Conservation (phyloP, 768 basidiomycete species). For the Macrolepiota dolichaula region DNA sequence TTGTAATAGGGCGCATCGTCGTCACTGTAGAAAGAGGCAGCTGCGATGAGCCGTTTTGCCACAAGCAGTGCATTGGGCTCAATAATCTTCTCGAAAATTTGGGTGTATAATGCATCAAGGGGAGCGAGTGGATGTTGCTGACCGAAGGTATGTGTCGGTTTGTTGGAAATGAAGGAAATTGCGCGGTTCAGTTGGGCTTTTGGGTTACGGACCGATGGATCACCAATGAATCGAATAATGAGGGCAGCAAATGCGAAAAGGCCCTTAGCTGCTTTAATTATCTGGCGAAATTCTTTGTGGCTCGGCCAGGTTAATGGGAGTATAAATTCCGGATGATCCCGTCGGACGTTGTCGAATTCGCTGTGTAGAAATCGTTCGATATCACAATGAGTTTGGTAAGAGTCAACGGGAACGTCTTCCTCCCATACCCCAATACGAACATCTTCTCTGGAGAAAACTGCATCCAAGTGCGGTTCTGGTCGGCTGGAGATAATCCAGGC, state of each 20-base stretch:
- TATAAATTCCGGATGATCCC: conserved; percentile 3
- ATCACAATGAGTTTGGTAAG: conserved; percentile 14
- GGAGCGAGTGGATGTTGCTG: not conserved
- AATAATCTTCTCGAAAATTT: not conserved
- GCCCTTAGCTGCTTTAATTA: conserved; percentile 19
- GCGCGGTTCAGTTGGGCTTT: conserved; percentile 2
- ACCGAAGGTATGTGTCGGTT: too few species aligned
- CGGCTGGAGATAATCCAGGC: conserved; percentile 24
- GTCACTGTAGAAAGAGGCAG: not conserved
- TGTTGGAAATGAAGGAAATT: not conserved
- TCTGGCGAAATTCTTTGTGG: conserved; percentile 3
- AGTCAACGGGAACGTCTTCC: conserved; percentile 8
- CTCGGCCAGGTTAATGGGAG: conserved; percentile 18
- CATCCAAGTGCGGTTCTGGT: conserved; percentile 21
- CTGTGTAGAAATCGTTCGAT: conserved; percentile 14
- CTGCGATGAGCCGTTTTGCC: not conserved
- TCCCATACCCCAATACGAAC: not conserved
- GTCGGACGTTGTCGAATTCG: conserved; percentile 9
- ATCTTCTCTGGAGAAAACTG: conserved; percentile 8
- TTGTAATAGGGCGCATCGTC: not conserved
- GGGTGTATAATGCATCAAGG: conserved; percentile 9
- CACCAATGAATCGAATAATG: conserved; percentile 19
- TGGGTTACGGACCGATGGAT: not conserved
- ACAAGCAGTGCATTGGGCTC: not conserved
- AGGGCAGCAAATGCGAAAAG: conserved; percentile 24